phyloP scores from a whole-genome alignment of 108 stramenopile genomes.

The Pseudonitzschia delicatissima region DNA sequence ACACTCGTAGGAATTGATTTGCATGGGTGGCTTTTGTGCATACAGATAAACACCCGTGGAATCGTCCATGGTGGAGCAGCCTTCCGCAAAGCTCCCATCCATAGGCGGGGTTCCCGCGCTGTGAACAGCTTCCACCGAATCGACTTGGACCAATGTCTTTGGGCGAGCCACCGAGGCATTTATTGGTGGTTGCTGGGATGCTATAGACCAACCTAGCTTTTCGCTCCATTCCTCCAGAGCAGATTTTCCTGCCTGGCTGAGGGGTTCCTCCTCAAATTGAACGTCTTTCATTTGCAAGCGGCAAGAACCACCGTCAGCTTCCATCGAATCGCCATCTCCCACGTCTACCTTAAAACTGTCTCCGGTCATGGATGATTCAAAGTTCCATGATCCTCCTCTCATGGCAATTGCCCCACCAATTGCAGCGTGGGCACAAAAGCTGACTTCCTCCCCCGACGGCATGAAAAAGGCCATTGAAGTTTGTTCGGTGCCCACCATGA shows the following conservation, averaged over 20 bases:
- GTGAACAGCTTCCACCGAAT: slow-evolving; percentile 41
- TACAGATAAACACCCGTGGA: slow-evolving; percentile 68
- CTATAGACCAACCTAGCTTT: neutral
- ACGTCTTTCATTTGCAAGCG: neutral
- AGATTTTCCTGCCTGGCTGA: neutral
- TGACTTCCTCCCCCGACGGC: slow-evolving; percentile 70
- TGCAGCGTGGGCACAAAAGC: slow-evolving; percentile 78
- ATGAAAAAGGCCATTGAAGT: slow-evolving; percentile 57
- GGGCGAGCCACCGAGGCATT: slow-evolving; percentile 60
- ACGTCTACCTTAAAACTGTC: neutral
- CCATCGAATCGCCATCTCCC: neutral
- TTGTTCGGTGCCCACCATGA: slow-evolving; percentile 25
- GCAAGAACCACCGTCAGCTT: neutral
- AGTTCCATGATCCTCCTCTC: neutral
- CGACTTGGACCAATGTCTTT: slow-evolving; percentile 64
- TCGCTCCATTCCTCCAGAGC: neutral
- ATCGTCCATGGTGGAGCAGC: slow-evolving; percentile 52
- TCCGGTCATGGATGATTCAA: neutral
- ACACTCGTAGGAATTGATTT: slow-evolving; percentile 35
- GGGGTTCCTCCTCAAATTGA: neutral
- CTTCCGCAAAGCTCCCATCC: slow-evolving; percentile 25
- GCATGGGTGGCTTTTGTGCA: neutral
- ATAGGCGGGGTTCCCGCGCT: slow-evolving; percentile 12
- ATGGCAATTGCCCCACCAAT: slow-evolving; percentile 48
- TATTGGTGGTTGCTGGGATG: neutral